Evolutionary conservation across 148 eudicot species (phyloP).

Genomic region (Rhododendron vialii): DNA sequence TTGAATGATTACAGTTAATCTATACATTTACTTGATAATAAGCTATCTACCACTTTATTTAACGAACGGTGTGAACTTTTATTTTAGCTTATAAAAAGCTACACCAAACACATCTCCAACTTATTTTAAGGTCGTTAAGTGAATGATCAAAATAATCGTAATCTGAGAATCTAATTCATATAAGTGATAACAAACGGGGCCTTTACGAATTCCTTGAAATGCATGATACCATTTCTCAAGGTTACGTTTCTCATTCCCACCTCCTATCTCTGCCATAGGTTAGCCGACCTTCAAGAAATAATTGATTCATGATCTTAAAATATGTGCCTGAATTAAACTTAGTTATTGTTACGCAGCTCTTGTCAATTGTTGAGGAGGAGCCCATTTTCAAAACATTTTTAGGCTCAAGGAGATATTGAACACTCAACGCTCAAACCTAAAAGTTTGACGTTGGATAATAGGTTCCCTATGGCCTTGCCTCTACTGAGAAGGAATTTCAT

Average conservation of each 20-base stretch:
- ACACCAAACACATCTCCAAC: too few relatives aligned
- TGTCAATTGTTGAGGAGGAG: not conserved
- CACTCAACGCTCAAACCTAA: not conserved
- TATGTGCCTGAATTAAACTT: not conserved
- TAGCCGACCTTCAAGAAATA: not conserved
- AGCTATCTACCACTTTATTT: too few relatives aligned
- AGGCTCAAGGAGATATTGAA: not conserved
- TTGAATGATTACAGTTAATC: too few relatives aligned
- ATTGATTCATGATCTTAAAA: not conserved
- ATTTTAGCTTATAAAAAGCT: too few relatives aligned
- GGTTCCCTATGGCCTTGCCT: not conserved
- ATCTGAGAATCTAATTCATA: too few relatives aligned
- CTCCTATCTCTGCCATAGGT: not conserved
- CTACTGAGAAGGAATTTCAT: not conserved
- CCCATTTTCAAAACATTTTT: not conserved
- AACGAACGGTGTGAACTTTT: too few relatives aligned
- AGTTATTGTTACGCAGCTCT: not conserved
- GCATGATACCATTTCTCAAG: not conserved
- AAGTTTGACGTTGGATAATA: not conserved
- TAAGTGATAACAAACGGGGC: too few relatives aligned
- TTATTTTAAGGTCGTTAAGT: too few relatives aligned
- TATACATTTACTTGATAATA: too few relatives aligned
- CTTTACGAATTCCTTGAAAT: not conserved
- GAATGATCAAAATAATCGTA: too few relatives aligned
- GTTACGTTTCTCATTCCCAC: not conserved